Evolutionary conservation across 352 stramenopile genomes (phyloP).

Genomic region (Phytophthora pluvialis): DNA sequence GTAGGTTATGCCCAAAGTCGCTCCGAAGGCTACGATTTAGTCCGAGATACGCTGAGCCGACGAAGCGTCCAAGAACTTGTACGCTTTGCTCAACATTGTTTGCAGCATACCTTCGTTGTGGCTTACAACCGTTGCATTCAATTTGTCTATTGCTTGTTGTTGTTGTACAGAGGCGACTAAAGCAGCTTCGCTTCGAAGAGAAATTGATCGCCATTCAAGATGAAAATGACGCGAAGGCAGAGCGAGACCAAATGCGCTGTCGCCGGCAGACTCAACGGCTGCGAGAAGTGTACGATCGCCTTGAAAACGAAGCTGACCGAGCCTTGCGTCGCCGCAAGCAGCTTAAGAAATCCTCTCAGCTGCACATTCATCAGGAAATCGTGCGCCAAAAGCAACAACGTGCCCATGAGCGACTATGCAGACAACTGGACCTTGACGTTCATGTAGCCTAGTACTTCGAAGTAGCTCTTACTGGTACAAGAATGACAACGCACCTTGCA

Average conservation of each 20-base stretch:
- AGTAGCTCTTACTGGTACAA: neutral
- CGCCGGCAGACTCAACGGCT: conserved; percentile 48
- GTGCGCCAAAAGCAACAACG: conserved; percentile 47
- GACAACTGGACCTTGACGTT: conserved; percentile 19
- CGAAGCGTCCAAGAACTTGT: conserved; percentile 71
- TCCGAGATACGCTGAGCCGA: conserved; percentile 39
- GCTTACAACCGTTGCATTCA: neutral
- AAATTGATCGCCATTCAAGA: conserved; percentile 38
- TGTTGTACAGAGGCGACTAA: conserved; percentile 37
- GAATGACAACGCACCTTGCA: neutral
- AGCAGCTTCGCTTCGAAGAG: conserved; percentile 54
- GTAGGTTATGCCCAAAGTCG: conserved; percentile 55
- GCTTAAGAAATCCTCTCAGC: conserved; percentile 59
- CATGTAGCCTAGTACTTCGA: conserved; percentile 26
- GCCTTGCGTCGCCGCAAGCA: conserved; percentile 60
- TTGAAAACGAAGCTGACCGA: conserved; percentile 62
- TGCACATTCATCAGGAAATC: conserved; percentile 73
- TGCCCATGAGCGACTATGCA: conserved; percentile 25
- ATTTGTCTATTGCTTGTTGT: neutral
- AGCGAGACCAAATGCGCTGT: conserved; percentile 40
- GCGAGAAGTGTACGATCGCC: conserved; percentile 55
- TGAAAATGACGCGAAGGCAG: conserved; percentile 42
- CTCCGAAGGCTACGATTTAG: conserved; percentile 46
- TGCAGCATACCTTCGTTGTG: neutral
- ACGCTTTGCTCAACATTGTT: conserved; percentile 2